A percentile compares a stretch with the other conserved stretches of the same genome.
Conservation (phyloP, 2,329 filamentous ascomycete genomes). For the Colletotrichum abscissum region DNA sequence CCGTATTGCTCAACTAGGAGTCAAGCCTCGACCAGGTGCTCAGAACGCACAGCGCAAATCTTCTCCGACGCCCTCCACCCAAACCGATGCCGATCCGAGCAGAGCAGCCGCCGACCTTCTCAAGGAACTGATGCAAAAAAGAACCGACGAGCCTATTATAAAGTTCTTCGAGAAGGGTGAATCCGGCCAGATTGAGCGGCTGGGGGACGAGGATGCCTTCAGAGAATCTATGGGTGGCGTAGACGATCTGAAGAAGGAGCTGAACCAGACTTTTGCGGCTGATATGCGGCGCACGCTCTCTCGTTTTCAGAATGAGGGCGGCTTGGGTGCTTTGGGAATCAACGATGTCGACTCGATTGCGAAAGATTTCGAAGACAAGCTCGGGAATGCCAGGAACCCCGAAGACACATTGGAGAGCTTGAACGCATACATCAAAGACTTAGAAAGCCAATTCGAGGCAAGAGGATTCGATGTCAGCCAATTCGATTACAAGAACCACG, state of each 20-base stretch:
- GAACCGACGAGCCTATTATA: slow-evolving; percentile 42
- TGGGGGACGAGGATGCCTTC: slow-evolving; percentile 54
- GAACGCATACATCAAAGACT: slow-evolving; percentile 49
- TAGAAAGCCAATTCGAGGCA: slow-evolving; percentile 40
- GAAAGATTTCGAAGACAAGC: slow-evolving; percentile 30
- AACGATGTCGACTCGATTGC: slow-evolving; percentile 60
- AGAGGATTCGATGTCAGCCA: slow-evolving; percentile 25
- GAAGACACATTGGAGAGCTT: slow-evolving; percentile 48
- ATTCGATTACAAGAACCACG: slow-evolving; percentile 30
- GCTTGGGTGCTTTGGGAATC: slow-evolving; percentile 49
- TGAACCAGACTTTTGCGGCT: slow-evolving; percentile 38
- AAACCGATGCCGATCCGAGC: neutral
- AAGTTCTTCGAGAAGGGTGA: slow-evolving; percentile 62
- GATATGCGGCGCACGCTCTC: slow-evolving; percentile 44
- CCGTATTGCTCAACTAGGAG: slow-evolving; percentile 37
- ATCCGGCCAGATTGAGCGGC: slow-evolving; percentile 49
- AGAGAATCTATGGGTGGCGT: slow-evolving; percentile 49
- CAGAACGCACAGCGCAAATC: neutral
- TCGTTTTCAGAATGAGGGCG: slow-evolving; percentile 39
- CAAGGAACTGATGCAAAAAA: slow-evolving; percentile 32
- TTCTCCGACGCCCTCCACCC: neutral
- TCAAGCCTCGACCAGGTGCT: slow-evolving; percentile 1
- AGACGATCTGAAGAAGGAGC: slow-evolving; percentile 42
- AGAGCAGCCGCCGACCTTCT: slow-evolving; percentile 38
- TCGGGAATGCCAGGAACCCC: slow-evolving; percentile 42